Base-by-base conservation (phyloP, 495 filamentous ascomycete species). In the Podospora comata region DNA sequence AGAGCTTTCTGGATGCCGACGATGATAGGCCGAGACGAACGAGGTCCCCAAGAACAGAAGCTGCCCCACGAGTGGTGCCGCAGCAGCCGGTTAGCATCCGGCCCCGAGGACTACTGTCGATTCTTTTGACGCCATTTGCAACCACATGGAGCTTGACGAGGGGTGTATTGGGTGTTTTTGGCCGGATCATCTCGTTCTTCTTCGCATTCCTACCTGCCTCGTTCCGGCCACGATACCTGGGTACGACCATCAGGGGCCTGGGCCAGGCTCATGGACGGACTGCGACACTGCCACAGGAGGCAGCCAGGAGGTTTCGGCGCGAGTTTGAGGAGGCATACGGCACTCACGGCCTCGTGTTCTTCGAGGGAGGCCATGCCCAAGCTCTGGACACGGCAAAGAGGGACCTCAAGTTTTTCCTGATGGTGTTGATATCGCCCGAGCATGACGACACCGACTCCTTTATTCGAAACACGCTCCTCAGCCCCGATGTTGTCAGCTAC, bases 321-420 rank as follows among this genome's bases (percentile, higher is more conserved):
- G 92, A 97, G 67, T 97, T 99, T 71, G 92, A 97, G 75, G 95
- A 98, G 74, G 91, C 96, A 71, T 95, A 96, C 77, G 92, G 91
- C 3, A 77, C 79, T 11, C 83, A 90, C 69, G 77, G 79, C 18
- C 78, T 98, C 15, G 84, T 86, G 0, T 96, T 94, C 77, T 85
- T 89, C 69, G 93, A 97, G 69, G 89, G 88, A 55, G 92, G 93
- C 30, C 97, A 97, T 75, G 92, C 95, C 19, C 91, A 94, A 77
- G 92, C 93, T 0, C 83, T 96, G 64, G 95, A 99, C 73, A 77
- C 87, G 11, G 93, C 95, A 0, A 97, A 98, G 77, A 87, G 85
- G 66, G 92, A 97, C n/a, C 80, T 97, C 64, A 93, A 94, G 70
- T 96, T 96, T 75, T 81, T 99, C 2, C 75, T 98, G 11, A 90